Conservation (phyloP, 2,329 filamentous ascomycete genomes). For the Pezicula rhizophila region DNA sequence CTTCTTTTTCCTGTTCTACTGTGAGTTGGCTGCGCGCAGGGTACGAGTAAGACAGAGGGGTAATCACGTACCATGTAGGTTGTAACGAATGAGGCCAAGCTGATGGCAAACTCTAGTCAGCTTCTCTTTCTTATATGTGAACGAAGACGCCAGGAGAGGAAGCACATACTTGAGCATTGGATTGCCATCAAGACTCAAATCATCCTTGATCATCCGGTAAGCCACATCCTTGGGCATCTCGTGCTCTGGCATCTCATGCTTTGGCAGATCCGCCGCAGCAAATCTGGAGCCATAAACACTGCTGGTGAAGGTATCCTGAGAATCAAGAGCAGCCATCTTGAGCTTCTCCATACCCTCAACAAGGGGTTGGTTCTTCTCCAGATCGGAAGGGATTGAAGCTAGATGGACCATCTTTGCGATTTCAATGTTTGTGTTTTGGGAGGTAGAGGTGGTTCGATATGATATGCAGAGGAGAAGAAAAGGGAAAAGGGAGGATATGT, state of each 20-base stretch:
- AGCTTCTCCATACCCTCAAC: conserved; percentile 40
- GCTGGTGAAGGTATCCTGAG: conserved; percentile 22
- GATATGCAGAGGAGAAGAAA: neutral
- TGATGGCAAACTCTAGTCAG: conserved; percentile 31
- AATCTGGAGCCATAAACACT: conserved; percentile 80
- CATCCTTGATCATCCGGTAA: conserved; percentile 96
- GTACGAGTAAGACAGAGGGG: neutral
- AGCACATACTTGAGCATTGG: conserved; percentile 69
- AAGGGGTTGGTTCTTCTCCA: conserved; percentile 13
- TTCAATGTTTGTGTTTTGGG: neutral
- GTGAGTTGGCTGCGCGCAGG: neutral
- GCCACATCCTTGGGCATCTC: conserved; percentile 91
- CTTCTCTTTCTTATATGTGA: neutral
- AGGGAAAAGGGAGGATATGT: neutral
- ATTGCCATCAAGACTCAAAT: conserved; percentile 85
- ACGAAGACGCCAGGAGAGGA: neutral
- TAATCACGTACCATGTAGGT: conserved; percentile 74
- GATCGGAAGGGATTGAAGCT: conserved; percentile 34
- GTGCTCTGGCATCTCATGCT: conserved; percentile 76
- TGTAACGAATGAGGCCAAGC: conserved; percentile 86
- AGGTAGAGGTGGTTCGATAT: neutral
- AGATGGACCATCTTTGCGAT: conserved; percentile 41
- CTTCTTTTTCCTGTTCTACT: conserved; percentile 70
- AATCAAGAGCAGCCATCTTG: conserved; percentile 27
- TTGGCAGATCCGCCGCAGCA: conserved; percentile 73